A percentile compares a stretch with the other conserved stretches of the same genome.
Conservation (phyloP, 225 moss, liverwort and hornwort genomes). For the Thuidium tamariscinum region DNA sequence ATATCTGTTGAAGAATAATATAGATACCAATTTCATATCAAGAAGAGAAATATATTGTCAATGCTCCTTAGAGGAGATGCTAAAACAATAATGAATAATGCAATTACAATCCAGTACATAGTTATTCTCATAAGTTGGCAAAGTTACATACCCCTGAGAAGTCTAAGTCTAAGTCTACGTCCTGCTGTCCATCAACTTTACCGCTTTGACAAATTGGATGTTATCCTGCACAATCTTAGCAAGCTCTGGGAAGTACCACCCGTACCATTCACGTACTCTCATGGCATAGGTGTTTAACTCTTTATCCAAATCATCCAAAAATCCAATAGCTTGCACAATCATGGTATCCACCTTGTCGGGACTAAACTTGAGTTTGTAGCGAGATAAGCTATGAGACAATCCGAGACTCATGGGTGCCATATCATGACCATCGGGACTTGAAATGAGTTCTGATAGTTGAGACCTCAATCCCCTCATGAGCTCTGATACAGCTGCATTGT, state of each 20-base stretch:
- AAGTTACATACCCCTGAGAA: conserved; percentile 34
- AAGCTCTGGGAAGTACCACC: conserved; percentile 87
- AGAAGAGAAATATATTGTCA: neutral
- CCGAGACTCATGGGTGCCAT: conserved; percentile 93
- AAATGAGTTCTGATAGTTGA: conserved; percentile 63
- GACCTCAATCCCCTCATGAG: conserved; percentile 82
- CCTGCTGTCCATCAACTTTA: conserved; percentile 70
- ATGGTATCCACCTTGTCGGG: conserved; percentile 94
- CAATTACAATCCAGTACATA: neutral
- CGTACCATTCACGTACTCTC: conserved; percentile 93
- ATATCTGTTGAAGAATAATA: conserved; percentile 3
- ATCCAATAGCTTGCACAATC: conserved; percentile 87
- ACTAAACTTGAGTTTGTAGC: conserved; percentile 86
- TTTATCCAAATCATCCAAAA: conserved; percentile 85
- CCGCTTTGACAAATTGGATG: conserved; percentile 60
- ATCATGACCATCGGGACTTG: conserved; percentile 61
- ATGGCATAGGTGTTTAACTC: conserved; percentile 90
- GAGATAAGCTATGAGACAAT: conserved; percentile 75
- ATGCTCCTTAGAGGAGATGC: neutral
- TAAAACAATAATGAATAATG: neutral
- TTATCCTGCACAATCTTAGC: conserved; percentile 76
- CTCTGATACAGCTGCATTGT: conserved; percentile 64
- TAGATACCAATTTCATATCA: neutral
- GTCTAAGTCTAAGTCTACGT: conserved; percentile 56
- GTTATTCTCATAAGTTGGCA: too few relatives aligned